Evolutionary conservation across 768 basidiomycete genomes (phyloP).

Genomic region (Phlebiopsis gigantea): DNA sequence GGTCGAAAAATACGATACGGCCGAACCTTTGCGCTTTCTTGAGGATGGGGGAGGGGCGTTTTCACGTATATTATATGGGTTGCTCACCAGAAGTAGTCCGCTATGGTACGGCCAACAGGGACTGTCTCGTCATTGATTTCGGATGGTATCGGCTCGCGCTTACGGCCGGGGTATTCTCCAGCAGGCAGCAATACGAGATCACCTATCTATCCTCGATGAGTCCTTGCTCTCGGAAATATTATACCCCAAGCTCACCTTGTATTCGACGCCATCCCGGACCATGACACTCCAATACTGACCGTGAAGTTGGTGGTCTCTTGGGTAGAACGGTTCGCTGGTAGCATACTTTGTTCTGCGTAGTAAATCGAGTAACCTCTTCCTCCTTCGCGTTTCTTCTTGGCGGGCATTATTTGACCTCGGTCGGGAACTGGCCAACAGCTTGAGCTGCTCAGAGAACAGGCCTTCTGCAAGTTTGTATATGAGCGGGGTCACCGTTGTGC

Average conservation of each 20-base stretch:
- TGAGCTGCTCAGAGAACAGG: constrained; percentile 49
- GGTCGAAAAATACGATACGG: constrained; percentile 49
- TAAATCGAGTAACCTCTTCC: background rate
- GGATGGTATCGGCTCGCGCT: constrained; percentile 30
- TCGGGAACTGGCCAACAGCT: constrained; percentile 37
- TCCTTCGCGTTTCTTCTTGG: background rate
- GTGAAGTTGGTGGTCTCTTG: background rate
- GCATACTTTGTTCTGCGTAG: background rate
- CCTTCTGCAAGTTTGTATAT: constrained; percentile 47
- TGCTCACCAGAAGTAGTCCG: constrained; percentile 61
- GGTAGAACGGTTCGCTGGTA: background rate
- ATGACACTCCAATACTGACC: constrained; percentile 29
- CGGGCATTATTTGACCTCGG: background rate
- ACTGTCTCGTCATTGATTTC: constrained; percentile 22
- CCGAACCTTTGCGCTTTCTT: constrained; percentile 54
- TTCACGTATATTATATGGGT: no score
- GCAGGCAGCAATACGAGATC: constrained; percentile 54
- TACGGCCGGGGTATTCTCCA: constrained; percentile 25
- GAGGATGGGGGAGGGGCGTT: background rate
- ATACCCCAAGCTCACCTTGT: constrained; percentile 28
- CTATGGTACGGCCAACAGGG: constrained; percentile 38
- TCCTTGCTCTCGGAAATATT: no score
- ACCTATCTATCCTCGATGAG: no score
- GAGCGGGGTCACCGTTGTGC: constrained; percentile 59
- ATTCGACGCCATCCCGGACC: constrained; percentile 37